Conservation (phyloP, 1,284 basidiomycete genomes). For the Cryptococcus jaspeensis region DNA sequence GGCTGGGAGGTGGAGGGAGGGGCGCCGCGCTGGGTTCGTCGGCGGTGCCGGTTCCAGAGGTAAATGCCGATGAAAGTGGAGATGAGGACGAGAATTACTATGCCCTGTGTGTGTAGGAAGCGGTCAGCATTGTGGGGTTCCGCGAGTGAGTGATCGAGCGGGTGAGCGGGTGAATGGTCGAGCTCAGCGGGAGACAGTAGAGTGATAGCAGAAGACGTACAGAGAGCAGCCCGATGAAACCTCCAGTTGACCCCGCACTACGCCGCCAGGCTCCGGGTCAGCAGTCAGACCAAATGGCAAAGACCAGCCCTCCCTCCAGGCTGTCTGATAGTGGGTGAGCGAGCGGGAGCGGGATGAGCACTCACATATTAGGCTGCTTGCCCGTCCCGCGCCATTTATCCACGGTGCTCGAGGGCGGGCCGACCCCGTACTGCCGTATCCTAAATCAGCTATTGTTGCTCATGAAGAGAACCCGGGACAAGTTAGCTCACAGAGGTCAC, state of each 20-base stretch:
- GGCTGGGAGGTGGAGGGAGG: not conserved
- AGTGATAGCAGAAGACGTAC: slow-evolving; percentile 1
- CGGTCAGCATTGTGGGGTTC: not conserved
- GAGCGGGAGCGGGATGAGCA: not conserved
- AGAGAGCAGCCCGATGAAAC: slow-evolving; percentile 20
- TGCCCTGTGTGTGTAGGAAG: slow-evolving; percentile 14
- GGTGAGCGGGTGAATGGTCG: too few species aligned
- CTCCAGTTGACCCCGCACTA: slow-evolving; percentile 21
- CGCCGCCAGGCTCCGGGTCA: not conserved
- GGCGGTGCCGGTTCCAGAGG: slow-evolving; percentile 15
- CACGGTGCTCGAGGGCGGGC: slow-evolving; percentile 17
- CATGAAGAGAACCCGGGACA: not conserved
- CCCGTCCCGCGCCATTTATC: slow-evolving; percentile 15
- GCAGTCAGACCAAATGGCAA: too few species aligned
- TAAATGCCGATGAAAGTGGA: slow-evolving; percentile 15
- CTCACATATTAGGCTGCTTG: slow-evolving; percentile 16
- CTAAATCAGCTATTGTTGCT: not conserved
- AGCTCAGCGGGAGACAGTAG: too few species aligned
- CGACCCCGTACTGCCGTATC: slow-evolving; percentile 10
- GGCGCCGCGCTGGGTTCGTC: slow-evolving; percentile 5
- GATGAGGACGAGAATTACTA: slow-evolving; percentile 10
- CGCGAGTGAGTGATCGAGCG: too few species aligned
- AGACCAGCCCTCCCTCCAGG: too few species aligned
- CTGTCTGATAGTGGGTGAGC: too few species aligned
- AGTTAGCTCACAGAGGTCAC: not conserved